Evolutionary conservation across 169 alveolate species (phyloP), one percentile per base, ranked within the genome.

Genomic region (Plasmodium relictum): DNA sequence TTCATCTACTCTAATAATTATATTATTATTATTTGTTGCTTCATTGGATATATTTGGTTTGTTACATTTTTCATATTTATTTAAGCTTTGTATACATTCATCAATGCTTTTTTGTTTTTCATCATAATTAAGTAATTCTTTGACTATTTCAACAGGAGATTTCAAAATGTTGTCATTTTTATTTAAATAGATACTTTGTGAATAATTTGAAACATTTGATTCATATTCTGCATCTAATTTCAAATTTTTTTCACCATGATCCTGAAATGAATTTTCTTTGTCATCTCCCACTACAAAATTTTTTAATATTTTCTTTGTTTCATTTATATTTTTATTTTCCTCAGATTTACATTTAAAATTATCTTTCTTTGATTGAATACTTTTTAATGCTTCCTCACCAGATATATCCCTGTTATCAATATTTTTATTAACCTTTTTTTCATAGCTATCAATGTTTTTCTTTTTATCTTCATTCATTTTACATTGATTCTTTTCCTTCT

Each of bases 71-170:
- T 52, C 68, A 12, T 42, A 56, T 31, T 76, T 76, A 8, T 48
- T 39, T 61, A 68, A 48, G 18, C 65, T 83, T 54, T 58, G 73
- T 52, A 83, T 50, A 45, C 70, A 54, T 44, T 83, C 85, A 52
- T 66, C 63, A 68, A 22, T n/a, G 2, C 22, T 37, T 54, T 83
- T 69, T 61, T 83, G 73, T 42, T 83, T 83, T 45, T 68, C 80
- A 42, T 68, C 73, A 66, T 18, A 45, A 16, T 54, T 69, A 8
- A 83, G 73, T n/a, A 83, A 37, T 56, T 66, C 22, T 37, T 69
- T 56, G 12, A 83, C 83, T 3, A 66, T 65, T 31, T 83, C 85
- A 16, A 56, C 31, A 0, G 88, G 88, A 6, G 74, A 41, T 61
- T 37, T 66, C 26, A 45, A 37, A 50, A 20, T 18, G 26, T 41